A percentile compares a stretch with the other conserved stretches of the same genome.
Conservation (phyloP, 176 grass and related monocot genomes). For the Zea luxurians region DNA sequence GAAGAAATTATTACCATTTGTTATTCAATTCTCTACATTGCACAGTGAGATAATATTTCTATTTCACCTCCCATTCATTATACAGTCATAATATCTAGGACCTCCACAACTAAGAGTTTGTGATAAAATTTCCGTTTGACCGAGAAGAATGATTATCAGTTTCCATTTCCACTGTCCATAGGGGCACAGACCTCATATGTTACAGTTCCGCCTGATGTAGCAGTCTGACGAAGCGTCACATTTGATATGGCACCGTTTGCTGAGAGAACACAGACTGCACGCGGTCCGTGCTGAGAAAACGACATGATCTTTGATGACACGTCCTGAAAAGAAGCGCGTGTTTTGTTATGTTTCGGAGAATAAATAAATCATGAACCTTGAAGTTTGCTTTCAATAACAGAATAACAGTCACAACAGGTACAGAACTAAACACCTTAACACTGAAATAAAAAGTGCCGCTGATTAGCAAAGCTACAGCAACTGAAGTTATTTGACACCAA, state of each 20-base stretch:
- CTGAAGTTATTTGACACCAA: neutral
- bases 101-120: neutral
- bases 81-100: neutral
- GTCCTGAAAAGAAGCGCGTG: slow-evolving; percentile 58
- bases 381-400: neutral
- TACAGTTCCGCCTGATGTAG: slow-evolving; percentile 97
- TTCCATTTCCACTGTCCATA: neutral
- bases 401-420: neutral
- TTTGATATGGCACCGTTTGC: slow-evolving; percentile 98
- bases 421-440: slow-evolving; percentile 16
- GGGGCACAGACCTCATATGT: slow-evolving; percentile 84
- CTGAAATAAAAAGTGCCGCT: slow-evolving; percentile 10
- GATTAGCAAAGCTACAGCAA: neutral
- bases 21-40: neutral
- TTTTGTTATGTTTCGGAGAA: neutral
- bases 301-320: slow-evolving; percentile 91
- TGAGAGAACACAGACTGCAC: slow-evolving; percentile 87
- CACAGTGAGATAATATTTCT: neutral
- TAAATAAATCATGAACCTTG: slow-evolving; percentile 14
- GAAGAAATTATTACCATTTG: slow-evolving; percentile 17
- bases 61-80: neutral
- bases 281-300: slow-evolving; percentile 84
- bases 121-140: neutral
- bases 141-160: neutral
- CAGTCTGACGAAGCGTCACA: slow-evolving; percentile 89